These are phyloP conservation scores for Umbelopsis sp. DNA, from an alignment of 192 early-diverging fungal genomes.

Conservation along the genomic window DNA sequence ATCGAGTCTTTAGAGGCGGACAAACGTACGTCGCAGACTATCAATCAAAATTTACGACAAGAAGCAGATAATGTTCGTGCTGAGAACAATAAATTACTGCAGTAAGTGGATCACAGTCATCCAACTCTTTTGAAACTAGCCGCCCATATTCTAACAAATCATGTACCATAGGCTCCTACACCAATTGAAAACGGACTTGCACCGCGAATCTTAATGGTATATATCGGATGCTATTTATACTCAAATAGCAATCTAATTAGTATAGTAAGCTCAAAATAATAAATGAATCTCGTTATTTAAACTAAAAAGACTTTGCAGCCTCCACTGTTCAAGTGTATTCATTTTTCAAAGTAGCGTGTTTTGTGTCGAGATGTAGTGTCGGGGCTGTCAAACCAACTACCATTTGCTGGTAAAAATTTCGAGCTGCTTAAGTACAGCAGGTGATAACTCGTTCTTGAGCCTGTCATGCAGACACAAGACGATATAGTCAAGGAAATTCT, in stretches of 20 bases:
- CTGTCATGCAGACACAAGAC: constrained; percentile 2
- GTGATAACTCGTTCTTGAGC: neutral
- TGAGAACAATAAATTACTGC: neutral
- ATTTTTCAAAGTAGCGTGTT: no score
- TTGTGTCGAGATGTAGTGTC: no score
- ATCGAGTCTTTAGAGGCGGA: neutral
- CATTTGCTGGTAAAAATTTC: no score
- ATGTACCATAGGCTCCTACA: neutral
- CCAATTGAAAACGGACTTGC: neutral
- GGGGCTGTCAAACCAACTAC: no score
- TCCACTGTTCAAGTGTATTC: no score
- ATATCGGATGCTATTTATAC: no score
- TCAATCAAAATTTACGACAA: constrained; percentile 18
- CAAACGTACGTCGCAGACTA: neutral
- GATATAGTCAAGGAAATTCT: constrained; percentile 14
- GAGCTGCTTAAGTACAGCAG: neutral
- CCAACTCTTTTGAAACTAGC: neutral
- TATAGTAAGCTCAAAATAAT: no score
- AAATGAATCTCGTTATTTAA: no score
- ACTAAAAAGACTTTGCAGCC: no score
- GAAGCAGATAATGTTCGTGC: neutral
- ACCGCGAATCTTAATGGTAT: neutral
- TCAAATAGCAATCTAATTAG: no score
- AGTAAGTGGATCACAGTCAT: neutral
- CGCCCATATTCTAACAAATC: neutral